Evolutionary conservation across 2,329 filamentous ascomycete genomes (phyloP), one percentile per base, ranked within the genome.

Genomic region (Gaeumannomyces tritici): DNA sequence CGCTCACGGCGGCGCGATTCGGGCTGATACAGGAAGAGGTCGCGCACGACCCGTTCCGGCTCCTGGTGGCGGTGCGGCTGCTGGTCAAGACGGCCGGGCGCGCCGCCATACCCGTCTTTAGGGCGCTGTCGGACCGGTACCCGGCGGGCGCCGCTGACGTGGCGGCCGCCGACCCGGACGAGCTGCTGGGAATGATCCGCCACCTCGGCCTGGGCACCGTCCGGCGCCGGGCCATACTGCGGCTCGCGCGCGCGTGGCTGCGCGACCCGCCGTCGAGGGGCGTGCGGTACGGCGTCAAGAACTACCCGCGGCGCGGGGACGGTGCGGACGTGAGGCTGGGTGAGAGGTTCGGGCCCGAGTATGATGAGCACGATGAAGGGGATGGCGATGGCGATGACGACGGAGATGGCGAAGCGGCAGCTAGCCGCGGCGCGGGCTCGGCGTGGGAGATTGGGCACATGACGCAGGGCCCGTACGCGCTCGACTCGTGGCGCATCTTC

Each of bases 401-500:
- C 6, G 60, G 29, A 21, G 76, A 76, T 55, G 70, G 73, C 28
- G 65, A 69, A 21, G 56, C 26, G 9, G 54, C 63, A 65, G 60
- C 65, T 62, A 28, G 62, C 62, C 29, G 64, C 65, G 59, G 70
- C 65, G 28, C 65, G 59, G 55, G 72, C 26, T 77, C 80, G 13
- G 82, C 83, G 0, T 96, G 91, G 87, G 93, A 97, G 70, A 89
- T 96, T 64, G 91, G 89, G 0, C 90, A 96, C 72, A 77, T 97
- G 63, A 92, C 91, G 0, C 87, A 90, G 62, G 90, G 92, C 21
- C 80, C 85, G 1, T 97, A 97, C 73, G 89, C 91, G 0, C 79
- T 93, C 59, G 93, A 97, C 73, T 93, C 89, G 70, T 97, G 91
- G 90, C 85, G 93, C 3, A 96, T 97, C 66, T 97, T 97, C 73